Evolutionary conservation across 1,139 yeast genomes (phyloP).

Genomic region (Torulaspora pretoriensis): DNA sequence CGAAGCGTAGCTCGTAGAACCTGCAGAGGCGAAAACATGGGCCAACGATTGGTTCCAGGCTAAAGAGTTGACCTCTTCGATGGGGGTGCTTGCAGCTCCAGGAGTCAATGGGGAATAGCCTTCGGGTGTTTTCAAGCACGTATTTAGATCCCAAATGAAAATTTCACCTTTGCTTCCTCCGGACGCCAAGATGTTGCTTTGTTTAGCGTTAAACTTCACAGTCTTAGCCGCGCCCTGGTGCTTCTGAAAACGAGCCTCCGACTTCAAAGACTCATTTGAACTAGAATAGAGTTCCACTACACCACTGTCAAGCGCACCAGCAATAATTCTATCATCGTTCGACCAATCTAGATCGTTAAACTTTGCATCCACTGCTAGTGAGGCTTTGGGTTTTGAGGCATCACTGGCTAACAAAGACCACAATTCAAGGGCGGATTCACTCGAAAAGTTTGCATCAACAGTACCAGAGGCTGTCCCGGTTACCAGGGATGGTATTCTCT

Average conservation of each 20-base stretch:
- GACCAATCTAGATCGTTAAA: conserved; percentile 91
- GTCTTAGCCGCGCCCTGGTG: conserved; percentile 73
- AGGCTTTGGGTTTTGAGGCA: conserved; percentile 48
- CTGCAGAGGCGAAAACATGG: conserved; percentile 89
- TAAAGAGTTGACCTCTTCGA: conserved; percentile 75
- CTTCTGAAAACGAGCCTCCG: conserved; percentile 49
- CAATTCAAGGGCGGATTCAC: conserved; percentile 69
- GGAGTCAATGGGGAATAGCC: conserved; percentile 60
- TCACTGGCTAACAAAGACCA: conserved; percentile 60
- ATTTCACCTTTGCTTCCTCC: conserved; percentile 88
- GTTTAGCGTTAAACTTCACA: conserved; percentile 73
- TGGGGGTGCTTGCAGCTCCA: conserved; percentile 74
- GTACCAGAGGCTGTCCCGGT: conserved; percentile 96
- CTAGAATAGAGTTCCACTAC: conserved; percentile 63
- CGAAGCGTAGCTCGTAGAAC: conserved; percentile 75
- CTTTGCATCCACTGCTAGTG: conserved; percentile 50
- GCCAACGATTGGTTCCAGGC: conserved; percentile 87
- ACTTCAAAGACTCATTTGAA: conserved; percentile 42
- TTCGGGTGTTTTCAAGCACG: conserved; percentile 33
- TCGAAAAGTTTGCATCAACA: conserved; percentile 80
- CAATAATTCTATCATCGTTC: conserved; percentile 61
- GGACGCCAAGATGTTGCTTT: conserved; percentile 69
- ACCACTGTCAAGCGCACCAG: conserved; percentile 89
- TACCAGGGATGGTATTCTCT: conserved; percentile 67
- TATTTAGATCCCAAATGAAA: conserved; percentile 81